A percentile compares a stretch with the other conserved stretches of the same genome.
phyloP scores from a whole-genome alignment of 1,284 basidiomycete genomes.

The Tylopilus microsporus region DNA sequence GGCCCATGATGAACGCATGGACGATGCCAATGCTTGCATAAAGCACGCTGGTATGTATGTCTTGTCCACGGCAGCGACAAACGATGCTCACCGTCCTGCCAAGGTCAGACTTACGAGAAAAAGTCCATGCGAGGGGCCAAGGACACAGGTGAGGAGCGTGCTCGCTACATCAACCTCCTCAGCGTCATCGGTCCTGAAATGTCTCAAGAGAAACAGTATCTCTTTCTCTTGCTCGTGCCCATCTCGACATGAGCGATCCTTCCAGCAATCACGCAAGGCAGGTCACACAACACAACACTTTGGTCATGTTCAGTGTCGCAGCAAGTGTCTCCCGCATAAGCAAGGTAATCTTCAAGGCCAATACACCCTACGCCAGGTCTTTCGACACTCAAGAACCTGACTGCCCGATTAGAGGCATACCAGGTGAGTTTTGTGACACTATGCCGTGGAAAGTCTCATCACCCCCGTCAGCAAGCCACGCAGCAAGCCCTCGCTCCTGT shows the following conservation, averaged over 20 bases:
- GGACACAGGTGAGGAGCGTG: conserved; percentile 70
- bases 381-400: too few relatives aligned
- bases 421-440: too few relatives aligned
- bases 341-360: too few relatives aligned
- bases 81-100: conserved; percentile 4
- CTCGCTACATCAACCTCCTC: conserved; percentile 69
- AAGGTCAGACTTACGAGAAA: conserved; percentile 69
- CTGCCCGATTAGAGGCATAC: too few relatives aligned
- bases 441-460: too few relatives aligned
- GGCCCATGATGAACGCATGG: conserved; percentile 64
- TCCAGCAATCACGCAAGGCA: conserved; percentile 60
- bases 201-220: conserved; percentile 71
- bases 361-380: too few relatives aligned
- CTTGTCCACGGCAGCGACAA: background rate
- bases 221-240: too few relatives aligned
- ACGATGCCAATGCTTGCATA: conserved; percentile 65
- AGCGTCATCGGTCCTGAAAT: conserved; percentile 71
- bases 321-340: conserved; percentile 55
- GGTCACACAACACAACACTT: conserved; percentile 57
- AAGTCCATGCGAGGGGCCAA: conserved; percentile 67
- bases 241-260: background rate
- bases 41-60: conserved; percentile 61
- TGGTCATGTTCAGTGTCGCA: conserved; percentile 57
- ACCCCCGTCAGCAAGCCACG: too few relatives aligned
- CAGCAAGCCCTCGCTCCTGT: too few relatives aligned